Evolutionary conservation across 768 basidiomycete species (phyloP).

Genomic region (Coprinopsis strossmayeri): DNA sequence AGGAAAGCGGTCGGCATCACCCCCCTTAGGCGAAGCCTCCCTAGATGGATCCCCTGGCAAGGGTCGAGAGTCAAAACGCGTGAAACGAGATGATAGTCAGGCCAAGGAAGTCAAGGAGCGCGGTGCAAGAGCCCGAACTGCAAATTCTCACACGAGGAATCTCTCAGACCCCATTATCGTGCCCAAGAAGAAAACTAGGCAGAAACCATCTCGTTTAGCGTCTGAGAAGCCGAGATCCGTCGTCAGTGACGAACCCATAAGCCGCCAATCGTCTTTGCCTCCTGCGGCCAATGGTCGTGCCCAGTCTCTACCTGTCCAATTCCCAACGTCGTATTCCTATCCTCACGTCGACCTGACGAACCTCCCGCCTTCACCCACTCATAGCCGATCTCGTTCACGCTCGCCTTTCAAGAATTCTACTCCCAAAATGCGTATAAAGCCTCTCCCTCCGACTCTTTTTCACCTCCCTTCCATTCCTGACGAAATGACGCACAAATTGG

Average conservation of each 20-base stretch:
- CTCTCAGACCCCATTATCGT: constrained; percentile 26
- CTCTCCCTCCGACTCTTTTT: constrained; percentile 13
- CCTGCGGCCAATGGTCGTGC: constrained; percentile 29
- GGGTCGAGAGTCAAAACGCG: constrained; percentile 29
- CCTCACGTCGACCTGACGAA: constrained; percentile 38
- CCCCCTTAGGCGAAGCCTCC: constrained; percentile 25
- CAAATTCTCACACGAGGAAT: constrained; percentile 23
- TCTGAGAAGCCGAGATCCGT: constrained; percentile 22
- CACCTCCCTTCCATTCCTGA: constrained; percentile 17
- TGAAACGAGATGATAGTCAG: constrained; percentile 22
- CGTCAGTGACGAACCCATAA: not conserved
- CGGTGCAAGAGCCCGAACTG: not conserved
- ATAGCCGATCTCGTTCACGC: constrained; percentile 29
- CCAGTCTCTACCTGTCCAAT: constrained; percentile 36
- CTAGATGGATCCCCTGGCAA: constrained; percentile 19
- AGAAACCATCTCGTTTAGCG: constrained; percentile 18
- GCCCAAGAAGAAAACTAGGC: constrained; percentile 14
- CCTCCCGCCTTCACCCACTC: constrained; percentile 34
- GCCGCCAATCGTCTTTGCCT: not conserved
- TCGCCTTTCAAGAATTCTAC: constrained; percentile 38
- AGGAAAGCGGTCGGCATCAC: constrained; percentile 37
- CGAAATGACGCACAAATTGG: constrained; percentile 16
- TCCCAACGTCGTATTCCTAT: constrained; percentile 22
- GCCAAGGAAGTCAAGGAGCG: constrained; percentile 9
- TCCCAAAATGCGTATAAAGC: constrained; percentile 24